Evolutionary conservation across 2,329 filamentous ascomycete species (phyloP).

Genomic region (Ceratocystis alfenasii): DNA sequence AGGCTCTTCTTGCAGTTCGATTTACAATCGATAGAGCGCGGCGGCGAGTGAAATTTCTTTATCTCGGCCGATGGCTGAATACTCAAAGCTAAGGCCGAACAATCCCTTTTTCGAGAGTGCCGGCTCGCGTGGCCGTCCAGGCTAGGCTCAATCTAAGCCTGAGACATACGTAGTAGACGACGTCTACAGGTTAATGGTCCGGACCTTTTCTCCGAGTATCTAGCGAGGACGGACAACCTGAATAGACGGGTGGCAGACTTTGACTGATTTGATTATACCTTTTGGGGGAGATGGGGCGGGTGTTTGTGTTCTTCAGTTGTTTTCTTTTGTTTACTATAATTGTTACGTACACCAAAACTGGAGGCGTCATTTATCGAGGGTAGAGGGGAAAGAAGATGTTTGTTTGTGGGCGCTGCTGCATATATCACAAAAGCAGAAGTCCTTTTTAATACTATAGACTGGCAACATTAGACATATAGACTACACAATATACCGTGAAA

Average conservation of each 20-base stretch:
- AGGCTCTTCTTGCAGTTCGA: too few species aligned
- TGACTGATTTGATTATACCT: constrained; percentile 2
- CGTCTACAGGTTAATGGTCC: too few species aligned
- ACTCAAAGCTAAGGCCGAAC: too few species aligned
- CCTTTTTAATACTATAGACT: constrained; percentile 21
- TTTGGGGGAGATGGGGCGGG: not conserved
- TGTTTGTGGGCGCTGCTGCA: constrained; percentile 3
- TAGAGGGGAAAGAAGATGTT: not conserved
- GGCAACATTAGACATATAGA: constrained; percentile 21
- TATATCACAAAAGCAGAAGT: constrained; percentile 13
- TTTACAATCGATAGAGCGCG: too few species aligned
- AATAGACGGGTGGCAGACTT: not conserved
- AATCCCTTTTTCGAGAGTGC: too few species aligned
- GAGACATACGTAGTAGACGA: too few species aligned
- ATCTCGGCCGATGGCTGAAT: not conserved
- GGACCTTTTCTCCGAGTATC: too few species aligned
- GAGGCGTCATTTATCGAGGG: constrained; percentile 1
- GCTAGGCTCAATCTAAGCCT: not conserved
- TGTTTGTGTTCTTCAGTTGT: not conserved
- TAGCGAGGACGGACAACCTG: not conserved
- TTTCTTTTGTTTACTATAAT: constrained; percentile 1
- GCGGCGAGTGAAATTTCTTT: too few species aligned
- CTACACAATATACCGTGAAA: constrained; percentile 19
- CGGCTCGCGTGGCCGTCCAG: not conserved
- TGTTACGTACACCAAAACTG: constrained; percentile 1